Evolutionary conservation across 257 asterid genomes (phyloP).

Genomic region (Voacanga thouarsii): DNA sequence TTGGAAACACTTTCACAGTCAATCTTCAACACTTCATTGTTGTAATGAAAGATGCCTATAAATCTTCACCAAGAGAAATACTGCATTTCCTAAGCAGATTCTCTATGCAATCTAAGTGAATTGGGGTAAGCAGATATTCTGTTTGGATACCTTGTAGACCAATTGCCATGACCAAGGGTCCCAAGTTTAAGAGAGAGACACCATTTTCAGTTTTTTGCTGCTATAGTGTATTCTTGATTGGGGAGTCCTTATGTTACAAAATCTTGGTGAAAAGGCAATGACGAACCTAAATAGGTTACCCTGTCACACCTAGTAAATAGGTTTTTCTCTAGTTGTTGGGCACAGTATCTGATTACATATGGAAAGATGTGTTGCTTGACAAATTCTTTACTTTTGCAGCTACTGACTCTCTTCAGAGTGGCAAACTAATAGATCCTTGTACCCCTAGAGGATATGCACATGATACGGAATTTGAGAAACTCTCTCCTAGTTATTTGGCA

Average conservation of each 20-base stretch:
- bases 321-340: background rate
- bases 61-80: background rate
- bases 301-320: background rate
- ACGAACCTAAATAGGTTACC: background rate
- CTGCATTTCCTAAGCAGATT: background rate
- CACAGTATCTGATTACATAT: background rate
- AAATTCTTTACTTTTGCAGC: conserved; percentile 42
- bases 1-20: background rate
- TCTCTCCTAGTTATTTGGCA: conserved; percentile 41
- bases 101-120: background rate
- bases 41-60: background rate
- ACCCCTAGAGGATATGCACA: conserved; percentile 78
- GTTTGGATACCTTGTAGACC: background rate
- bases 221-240: background rate
- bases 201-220: background rate
- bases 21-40: background rate
- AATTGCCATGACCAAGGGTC: background rate
- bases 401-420: conserved; percentile 42
- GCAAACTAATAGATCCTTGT: conserved; percentile 71
- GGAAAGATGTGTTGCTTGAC: background rate
- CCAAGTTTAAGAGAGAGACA: background rate
- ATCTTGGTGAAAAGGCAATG: background rate
- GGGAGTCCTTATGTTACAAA: background rate
- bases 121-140: background rate
- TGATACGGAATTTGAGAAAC: conserved; percentile 36